Conservation (phyloP, 352 stramenopile species). For the Globisporangium abappressorium region DNA sequence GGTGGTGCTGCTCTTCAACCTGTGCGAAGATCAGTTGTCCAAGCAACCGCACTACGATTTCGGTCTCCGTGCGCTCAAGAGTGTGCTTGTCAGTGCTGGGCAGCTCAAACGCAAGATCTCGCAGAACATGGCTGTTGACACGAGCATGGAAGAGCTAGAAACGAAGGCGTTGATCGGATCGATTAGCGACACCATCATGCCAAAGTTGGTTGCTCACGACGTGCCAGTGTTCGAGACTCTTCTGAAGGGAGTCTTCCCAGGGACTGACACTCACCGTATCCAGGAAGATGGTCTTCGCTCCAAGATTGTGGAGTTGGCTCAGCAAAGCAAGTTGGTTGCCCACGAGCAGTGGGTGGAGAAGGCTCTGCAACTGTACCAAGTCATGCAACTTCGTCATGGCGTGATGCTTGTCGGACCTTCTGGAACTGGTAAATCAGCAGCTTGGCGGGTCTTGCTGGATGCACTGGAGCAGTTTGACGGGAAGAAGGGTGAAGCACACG, state of each 20-base stretch:
- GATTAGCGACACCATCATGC: conserved; percentile 99
- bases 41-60: conserved; percentile 99
- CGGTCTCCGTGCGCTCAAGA: conserved; percentile 98
- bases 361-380: conserved; percentile 98
- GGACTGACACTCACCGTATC: conserved; percentile 75
- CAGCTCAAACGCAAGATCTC: conserved; percentile 95
- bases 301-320: conserved; percentile 92
- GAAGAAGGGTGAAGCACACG: conserved; percentile 95
- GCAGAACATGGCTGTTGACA: conserved; percentile 28
- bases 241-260: conserved; percentile 97
- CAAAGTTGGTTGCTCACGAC: conserved; percentile 98
- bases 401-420: conserved; percentile 99
- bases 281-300: conserved; percentile 87
- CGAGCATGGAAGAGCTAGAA: conserved; percentile 82
- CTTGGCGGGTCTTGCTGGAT: conserved; percentile 92
- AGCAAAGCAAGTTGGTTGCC: conserved; percentile 83
- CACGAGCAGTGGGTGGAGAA: conserved; percentile 97
- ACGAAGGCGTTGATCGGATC: conserved; percentile 94
- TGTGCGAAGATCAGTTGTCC: conserved; percentile 98
- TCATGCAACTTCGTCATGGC: conserved; percentile 96
- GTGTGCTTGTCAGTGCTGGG: conserved; percentile 97
- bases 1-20: conserved; percentile 98
- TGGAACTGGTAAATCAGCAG: conserved; percentile 96
- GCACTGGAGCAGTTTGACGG: conserved; percentile 94
- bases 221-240: conserved; percentile 96